phyloP scores from a whole-genome alignment of 176 grass and related monocot species.

The Melocanna baccifera region DNA sequence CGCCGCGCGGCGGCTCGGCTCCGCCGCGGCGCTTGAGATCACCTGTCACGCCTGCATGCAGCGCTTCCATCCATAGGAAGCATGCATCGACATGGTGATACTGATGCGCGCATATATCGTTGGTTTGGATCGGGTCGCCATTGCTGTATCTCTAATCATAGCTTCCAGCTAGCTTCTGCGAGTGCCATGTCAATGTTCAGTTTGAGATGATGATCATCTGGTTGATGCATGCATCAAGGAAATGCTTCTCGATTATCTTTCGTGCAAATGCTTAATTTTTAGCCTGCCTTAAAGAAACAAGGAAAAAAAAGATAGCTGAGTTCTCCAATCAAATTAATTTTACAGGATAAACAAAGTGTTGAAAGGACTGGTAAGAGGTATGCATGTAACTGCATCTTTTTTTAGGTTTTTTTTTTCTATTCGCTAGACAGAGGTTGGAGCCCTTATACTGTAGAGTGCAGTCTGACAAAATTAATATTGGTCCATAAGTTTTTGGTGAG shows the following conservation, averaged over 20 bases:
- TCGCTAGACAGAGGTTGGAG: not conserved
- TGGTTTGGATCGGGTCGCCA: not conserved
- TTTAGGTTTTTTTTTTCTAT: not conserved
- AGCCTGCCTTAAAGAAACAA: not conserved
- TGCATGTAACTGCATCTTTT: not conserved
- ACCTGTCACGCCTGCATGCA: constrained; percentile 95
- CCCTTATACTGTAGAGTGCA: not conserved
- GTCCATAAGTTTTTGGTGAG: constrained; percentile 2
- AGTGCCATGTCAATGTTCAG: constrained; percentile 18
- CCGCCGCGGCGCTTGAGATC: constrained; percentile 77
- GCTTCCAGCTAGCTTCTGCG: not conserved
- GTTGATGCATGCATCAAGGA: constrained; percentile 20
- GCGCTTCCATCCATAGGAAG: constrained; percentile 64
- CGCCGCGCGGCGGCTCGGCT: constrained; percentile 49
- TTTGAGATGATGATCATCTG: constrained; percentile 12
- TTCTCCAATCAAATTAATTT: not conserved
- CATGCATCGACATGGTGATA: not conserved
- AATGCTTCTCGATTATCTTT: not conserved
- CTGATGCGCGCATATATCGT: no score
- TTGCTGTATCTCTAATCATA: constrained; percentile 16
- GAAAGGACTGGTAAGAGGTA: not conserved
- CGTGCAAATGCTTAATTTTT: not conserved
- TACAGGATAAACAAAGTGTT: not conserved
- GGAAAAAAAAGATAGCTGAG: not conserved
- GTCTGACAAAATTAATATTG: constrained; percentile 2